These are phyloP conservation scores for Psilocybe cyanescens DNA, from an alignment of 768 basidiomycete genomes.

Conservation along the genomic window DNA sequence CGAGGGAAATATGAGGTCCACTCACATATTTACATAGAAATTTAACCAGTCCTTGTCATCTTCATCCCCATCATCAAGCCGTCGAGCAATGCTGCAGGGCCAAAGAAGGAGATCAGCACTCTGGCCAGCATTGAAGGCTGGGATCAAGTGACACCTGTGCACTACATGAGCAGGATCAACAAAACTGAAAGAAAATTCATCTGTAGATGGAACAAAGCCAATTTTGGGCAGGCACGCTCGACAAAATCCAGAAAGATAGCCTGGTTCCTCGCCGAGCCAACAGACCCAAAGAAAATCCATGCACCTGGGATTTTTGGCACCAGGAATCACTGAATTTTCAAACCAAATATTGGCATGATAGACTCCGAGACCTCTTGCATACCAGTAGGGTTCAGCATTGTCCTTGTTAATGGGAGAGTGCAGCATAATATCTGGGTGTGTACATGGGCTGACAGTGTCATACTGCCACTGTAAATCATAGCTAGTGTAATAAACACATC, in stretches of 20 bases:
- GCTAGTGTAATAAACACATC: conserved; percentile 40
- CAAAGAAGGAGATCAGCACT: conserved; percentile 8
- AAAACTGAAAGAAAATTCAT: conserved; percentile 31
- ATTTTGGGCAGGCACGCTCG: conserved; percentile 17
- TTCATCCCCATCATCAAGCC: background rate
- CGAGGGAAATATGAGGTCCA: background rate
- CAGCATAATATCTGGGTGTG: conserved; percentile 35
- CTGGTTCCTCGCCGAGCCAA: conserved; percentile 17
- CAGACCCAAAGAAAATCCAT: conserved; percentile 18
- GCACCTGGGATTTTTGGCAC: background rate
- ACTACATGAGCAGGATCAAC: conserved; percentile 30
- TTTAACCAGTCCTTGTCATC: conserved; percentile 21
- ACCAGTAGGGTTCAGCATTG: conserved; percentile 19
- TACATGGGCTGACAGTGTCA: conserved; percentile 38
- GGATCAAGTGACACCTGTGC: conserved; percentile 30
- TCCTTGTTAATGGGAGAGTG: conserved; percentile 19
- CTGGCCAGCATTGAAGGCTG: conserved; percentile 23
- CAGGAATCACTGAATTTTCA: background rate
- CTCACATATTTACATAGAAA: conserved; percentile 40
- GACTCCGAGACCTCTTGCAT: conserved; percentile 19
- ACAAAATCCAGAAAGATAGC: background rate
- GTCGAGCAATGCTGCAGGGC: background rate
- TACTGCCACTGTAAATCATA: conserved; percentile 42
- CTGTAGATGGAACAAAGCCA: conserved; percentile 22
- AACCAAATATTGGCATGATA: conserved; percentile 18